Base-by-base conservation (phyloP, 805 yeast species). In the Pichia exigua region DNA sequence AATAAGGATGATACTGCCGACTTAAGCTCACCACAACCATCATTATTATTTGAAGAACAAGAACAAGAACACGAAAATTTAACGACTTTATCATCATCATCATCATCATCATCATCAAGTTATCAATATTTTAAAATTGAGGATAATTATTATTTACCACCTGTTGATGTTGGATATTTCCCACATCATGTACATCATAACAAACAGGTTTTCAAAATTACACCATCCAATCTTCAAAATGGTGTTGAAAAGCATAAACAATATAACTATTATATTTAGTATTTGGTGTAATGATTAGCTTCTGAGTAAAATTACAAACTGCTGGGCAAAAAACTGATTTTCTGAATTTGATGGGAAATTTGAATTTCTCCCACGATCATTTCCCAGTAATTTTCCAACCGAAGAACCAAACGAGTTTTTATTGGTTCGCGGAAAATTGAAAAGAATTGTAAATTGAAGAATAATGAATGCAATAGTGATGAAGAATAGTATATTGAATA, bases 51-150 rank as follows among this genome's bases (percentile, higher is more conserved):
- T 17, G 40, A 22, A 21, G 18, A 13, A 13, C 44, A 17, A 27
- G 27, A 28, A 41, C 42, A 21, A 28, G 46, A 13, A 26, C 27
- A 42, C 13, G 28, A 20, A 9, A 28, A 32, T 11, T 10, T 6
- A 9, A 21, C 4, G 6, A n/a, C 15, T 55, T 28, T 54, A n/a
- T n/a, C n/a, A 35, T 12, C 15, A 30, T 30, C 35, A 30, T 30
- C 35, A 30, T 11, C 38, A 10, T 27, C 30, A 10, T 27, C 30
- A 10, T 27, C 30, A 27, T 10, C 13, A 7, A 61, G 60, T 48
- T 78, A 78, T 57, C 76, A 76, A 54, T 75, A 75, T 54, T 75
- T 71, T 58, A 78, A 77, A 1, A 69, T 75, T 7, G 71, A 72
- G 52, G 71, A 67, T 50, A 75, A 73, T 18, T 75, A 75, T 55